These are phyloP conservation scores for Phytophthora citrophthora DNA, from an alignment of 352 stramenopile genomes.

Conservation along the genomic window DNA sequence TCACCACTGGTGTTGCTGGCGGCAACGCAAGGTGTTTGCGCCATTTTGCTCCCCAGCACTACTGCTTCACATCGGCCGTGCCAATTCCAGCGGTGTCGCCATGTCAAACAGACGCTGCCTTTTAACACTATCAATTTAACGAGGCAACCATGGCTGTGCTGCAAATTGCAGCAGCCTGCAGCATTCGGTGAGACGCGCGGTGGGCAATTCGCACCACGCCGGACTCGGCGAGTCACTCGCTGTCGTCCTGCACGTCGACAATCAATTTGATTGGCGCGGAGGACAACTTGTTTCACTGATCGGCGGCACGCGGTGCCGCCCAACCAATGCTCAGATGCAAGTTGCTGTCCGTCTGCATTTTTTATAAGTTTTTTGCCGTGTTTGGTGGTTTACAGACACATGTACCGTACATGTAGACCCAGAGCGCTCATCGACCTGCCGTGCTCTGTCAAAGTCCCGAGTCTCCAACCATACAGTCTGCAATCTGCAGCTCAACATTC, in stretches of 20 bases:
- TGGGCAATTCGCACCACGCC: neutral
- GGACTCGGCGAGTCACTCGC: neutral
- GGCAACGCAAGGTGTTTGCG: no score
- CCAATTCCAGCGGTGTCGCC: constrained; percentile 2
- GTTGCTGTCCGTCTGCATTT: constrained; percentile 17
- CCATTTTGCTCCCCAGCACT: no score
- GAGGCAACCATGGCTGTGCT: no score
- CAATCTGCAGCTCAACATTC: neutral
- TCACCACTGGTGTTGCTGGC: no score
- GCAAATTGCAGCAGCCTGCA: no score
- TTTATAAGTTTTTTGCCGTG: constrained; percentile 17
- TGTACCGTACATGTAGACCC: neutral
- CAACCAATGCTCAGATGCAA: constrained; percentile 10
- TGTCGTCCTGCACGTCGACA: no score
- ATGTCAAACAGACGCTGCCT: neutral
- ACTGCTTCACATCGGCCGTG: no score
- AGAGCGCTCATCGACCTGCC: neutral
- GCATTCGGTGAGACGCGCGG: no score
- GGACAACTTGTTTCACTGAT: neutral
- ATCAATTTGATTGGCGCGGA: constrained; percentile 2
- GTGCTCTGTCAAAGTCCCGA: neutral
- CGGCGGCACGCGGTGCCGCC: neutral
- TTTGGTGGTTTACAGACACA: constrained; percentile 6
- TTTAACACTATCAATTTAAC: neutral
- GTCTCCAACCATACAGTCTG: no score